Conservation (phyloP, 495 filamentous ascomycete species). For the Daldinia loculata region DNA sequence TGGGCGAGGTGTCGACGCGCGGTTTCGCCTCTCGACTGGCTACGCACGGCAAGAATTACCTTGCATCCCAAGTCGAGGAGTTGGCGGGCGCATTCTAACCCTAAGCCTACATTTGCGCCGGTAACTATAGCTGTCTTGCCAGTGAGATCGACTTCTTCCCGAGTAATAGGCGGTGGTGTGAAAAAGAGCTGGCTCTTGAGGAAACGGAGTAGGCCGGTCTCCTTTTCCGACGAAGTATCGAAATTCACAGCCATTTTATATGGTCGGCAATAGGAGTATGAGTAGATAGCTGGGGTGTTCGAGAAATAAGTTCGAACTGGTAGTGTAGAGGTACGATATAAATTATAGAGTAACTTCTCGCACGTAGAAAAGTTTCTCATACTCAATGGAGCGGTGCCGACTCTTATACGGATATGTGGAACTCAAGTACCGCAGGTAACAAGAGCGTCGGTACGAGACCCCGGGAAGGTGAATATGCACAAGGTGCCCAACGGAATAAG, state of each 20-base stretch:
- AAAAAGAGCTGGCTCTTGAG: slow-evolving; percentile 8
- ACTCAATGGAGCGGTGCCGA: too few relatives aligned
- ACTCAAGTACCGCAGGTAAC: too few relatives aligned
- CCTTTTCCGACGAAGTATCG: slow-evolving; percentile 15
- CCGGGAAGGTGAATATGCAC: too few relatives aligned
- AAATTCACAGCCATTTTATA: slow-evolving; percentile 8
- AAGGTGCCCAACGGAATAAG: too few relatives aligned
- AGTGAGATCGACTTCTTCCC: slow-evolving; percentile 39
- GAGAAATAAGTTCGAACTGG: not conserved
- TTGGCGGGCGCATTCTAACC: slow-evolving; percentile 56
- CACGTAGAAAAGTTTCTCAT: too few relatives aligned
- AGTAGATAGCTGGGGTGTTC: not conserved
- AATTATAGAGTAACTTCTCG: too few relatives aligned
- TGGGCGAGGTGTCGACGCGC: slow-evolving; percentile 37
- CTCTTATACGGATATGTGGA: too few relatives aligned
- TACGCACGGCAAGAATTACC: slow-evolving; percentile 63
- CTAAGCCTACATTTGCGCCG: slow-evolving; percentile 61
- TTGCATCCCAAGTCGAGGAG: slow-evolving; percentile 50
- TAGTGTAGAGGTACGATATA: not conserved
- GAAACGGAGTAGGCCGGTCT: slow-evolving; percentile 10
- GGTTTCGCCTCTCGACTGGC: slow-evolving; percentile 51
- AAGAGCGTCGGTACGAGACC: too few relatives aligned
- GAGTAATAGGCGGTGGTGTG: not conserved
- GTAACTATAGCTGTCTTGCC: slow-evolving; percentile 55
- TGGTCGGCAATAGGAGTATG: not conserved